Evolutionary conservation across 345 rosid genomes (phyloP).

Genomic region (rapeseed (Brassica napus)): Da-Ae NC_063442.1:28543001-28543500

Average conservation of each 20-base stretch:
- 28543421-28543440: conserved; percentile 30
- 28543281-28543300: neutral
- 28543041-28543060: conserved; percentile 43
- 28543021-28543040: conserved; percentile 98
- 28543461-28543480: conserved; percentile 19
- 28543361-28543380: conserved; percentile 33
- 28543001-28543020: conserved; percentile 96
- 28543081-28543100: neutral
- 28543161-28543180: conserved; percentile 27
- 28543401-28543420: conserved; percentile 15
- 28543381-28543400: conserved; percentile 24
- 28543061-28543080: neutral
- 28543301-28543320: neutral
- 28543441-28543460: neutral
- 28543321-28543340: neutral
- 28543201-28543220: neutral
- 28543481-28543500: conserved; percentile 24
- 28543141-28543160: neutral
- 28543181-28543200: neutral
- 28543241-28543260: neutral
- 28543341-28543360: neutral
- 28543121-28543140: neutral
- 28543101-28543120: neutral
- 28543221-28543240: neutral
- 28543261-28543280: neutral